Percentiles rank a stretch among this genome's conserved stretches.
These are phyloP conservation scores for Nakazawaea ishiwadae DNA, from an alignment of 805 yeast species.

Conservation along the genomic window DNA sequence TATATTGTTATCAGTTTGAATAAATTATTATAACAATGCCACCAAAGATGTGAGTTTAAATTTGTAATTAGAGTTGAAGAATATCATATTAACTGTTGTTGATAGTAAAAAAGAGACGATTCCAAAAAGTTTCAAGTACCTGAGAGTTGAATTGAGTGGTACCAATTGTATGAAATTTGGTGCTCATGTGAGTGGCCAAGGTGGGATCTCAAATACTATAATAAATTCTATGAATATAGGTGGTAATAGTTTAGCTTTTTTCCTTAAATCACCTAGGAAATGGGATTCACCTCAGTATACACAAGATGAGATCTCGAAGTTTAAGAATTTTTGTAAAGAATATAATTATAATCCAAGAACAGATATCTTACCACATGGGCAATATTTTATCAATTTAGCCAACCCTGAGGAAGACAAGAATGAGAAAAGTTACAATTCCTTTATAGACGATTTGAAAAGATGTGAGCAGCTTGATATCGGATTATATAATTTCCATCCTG, in stretches of 20 bases:
- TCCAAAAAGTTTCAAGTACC: conserved; percentile 25
- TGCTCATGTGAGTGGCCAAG: conserved; percentile 82
- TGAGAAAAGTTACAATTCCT: conserved; percentile 67
- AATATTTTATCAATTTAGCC: conserved; percentile 88
- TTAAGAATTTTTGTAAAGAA: conserved; percentile 56
- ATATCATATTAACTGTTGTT: too few relatives aligned
- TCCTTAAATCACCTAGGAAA: conserved; percentile 82
- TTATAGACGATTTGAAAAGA: conserved; percentile 80
- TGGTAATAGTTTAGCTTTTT: conserved; percentile 85
- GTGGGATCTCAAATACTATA: conserved; percentile 48
- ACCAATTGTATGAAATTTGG: conserved; percentile 62
- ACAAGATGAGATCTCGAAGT: conserved; percentile 61
- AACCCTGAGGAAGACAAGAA: conserved; percentile 84
- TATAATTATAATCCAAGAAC: conserved; percentile 67
- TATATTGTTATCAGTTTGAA: not conserved
- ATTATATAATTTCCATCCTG: conserved; percentile 88
- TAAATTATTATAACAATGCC: not conserved
- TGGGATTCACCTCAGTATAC: conserved; percentile 84
- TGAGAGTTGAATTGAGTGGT: conserved; percentile 28
- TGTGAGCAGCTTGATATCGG: conserved; percentile 87
- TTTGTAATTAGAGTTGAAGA: not conserved
- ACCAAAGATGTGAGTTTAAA: conserved; percentile 4
- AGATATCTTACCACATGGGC: conserved; percentile 91
- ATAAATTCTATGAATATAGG: conserved; percentile 43
- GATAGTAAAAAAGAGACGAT: conserved; percentile 8